Conservation (phyloP, 805 yeast species). For the Candida oleophila region DNA sequence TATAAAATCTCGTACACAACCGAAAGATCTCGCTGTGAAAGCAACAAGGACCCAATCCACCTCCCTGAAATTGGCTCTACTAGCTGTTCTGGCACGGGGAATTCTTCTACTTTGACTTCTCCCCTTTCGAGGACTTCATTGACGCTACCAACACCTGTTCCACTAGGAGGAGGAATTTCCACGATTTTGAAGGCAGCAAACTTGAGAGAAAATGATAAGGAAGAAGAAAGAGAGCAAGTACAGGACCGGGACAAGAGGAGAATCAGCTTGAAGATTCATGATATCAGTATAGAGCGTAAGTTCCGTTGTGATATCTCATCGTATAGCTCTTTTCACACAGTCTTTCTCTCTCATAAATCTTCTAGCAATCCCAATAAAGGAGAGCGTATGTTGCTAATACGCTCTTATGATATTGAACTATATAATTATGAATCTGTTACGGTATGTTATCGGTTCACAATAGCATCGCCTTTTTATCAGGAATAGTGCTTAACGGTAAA, state of each 20-base stretch:
- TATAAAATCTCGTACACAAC: background rate
- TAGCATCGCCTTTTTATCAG: too few relatives aligned
- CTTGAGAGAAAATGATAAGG: constrained; percentile 7
- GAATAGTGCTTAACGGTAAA: too few relatives aligned
- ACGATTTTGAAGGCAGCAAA: constrained; percentile 33
- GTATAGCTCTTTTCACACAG: too few relatives aligned
- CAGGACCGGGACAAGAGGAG: constrained; percentile 6
- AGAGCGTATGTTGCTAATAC: too few relatives aligned
- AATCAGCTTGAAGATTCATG: constrained; percentile 29
- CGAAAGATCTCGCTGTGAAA: background rate
- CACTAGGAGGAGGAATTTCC: constrained; percentile 20
- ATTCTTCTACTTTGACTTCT: background rate
- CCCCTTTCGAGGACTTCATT: background rate
- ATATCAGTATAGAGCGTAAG: too few relatives aligned
- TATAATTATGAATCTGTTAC: too few relatives aligned
- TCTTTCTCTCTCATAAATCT: too few relatives aligned
- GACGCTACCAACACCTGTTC: background rate
- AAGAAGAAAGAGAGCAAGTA: background rate
- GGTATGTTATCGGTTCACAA: too few relatives aligned
- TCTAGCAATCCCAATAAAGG: too few relatives aligned
- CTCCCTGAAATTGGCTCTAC: background rate
- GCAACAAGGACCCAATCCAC: background rate
- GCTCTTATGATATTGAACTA: too few relatives aligned
- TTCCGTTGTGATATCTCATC: too few relatives aligned
- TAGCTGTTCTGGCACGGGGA: background rate